A percentile compares a stretch with the other conserved stretches of the same genome.
Evolutionary conservation across 164 flowering plant genomes (phyloP).

Genomic region (Tetrastigma voinierianum): DNA sequence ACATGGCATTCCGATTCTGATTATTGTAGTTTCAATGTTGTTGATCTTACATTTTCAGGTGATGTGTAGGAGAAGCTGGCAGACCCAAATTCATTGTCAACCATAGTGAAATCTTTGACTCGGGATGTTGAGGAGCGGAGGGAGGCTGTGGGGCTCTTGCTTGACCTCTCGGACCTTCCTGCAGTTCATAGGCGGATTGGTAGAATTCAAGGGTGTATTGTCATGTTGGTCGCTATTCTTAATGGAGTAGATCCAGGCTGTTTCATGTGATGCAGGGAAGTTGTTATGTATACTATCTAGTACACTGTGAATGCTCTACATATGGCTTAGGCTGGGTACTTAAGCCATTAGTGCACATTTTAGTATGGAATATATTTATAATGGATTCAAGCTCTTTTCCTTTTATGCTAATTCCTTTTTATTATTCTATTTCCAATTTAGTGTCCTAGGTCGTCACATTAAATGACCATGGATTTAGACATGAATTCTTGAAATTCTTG

Average conservation of each 20-base stretch:
- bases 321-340: constrained; percentile 94
- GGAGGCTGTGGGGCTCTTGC: constrained; percentile 74
- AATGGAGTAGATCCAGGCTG: constrained; percentile 62
- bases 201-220: constrained; percentile 80
- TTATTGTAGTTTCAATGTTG: not conserved
- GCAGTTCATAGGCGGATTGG: constrained; percentile 58
- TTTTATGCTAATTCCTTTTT: no score
- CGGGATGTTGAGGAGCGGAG: constrained; percentile 65
- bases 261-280: constrained; percentile 56
- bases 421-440: no score
- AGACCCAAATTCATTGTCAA: constrained; percentile 41
- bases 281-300: constrained; percentile 58
- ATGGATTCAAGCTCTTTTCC: not conserved
- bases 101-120: constrained; percentile 64
- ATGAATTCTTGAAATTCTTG: no score
- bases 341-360: constrained; percentile 65
- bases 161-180: constrained; percentile 46
- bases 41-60: constrained; percentile 9
- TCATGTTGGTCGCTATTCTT: constrained; percentile 71
- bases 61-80: constrained; percentile 74
- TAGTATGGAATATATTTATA: constrained; percentile 59
- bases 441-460: no score
- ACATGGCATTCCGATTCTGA: not conserved
- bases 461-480: no score
- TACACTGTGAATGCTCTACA: constrained; percentile 79